Conservation (phyloP, 2,329 filamentous ascomycete genomes). For the Neodidymelliopsis sp. region DNA sequence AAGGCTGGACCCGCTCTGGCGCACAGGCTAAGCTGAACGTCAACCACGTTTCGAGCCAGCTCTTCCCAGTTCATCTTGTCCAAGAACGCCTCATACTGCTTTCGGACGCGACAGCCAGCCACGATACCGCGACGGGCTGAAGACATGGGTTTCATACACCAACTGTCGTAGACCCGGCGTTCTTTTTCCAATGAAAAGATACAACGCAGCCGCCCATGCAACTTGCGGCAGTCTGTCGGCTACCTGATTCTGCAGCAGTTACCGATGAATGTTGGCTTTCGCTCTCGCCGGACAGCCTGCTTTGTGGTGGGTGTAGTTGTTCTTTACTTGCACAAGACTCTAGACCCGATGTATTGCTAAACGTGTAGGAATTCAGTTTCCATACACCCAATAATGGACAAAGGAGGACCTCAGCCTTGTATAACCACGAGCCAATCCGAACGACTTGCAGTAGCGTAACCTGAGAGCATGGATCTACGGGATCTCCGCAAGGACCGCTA, state of each 20-base stretch:
- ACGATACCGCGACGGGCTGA: slow-evolving; percentile 7
- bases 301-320: not conserved
- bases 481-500: slow-evolving; percentile 11
- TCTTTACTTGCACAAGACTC: not conserved
- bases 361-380: not conserved
- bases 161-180: not conserved
- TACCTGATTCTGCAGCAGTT: not conserved
- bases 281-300: not conserved
- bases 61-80: slow-evolving; percentile 4
- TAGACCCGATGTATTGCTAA: too few relatives aligned
- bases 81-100: not conserved
- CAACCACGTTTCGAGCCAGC: not conserved
- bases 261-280: not conserved
- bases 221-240: not conserved
- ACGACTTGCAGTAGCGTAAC: not conserved
- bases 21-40: slow-evolving; percentile 1
- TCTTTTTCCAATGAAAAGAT: not conserved
- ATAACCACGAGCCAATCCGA: not conserved
- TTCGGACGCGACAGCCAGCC: slow-evolving; percentile 14
- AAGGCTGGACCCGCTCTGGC: not conserved
- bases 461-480: slow-evolving; percentile 8
- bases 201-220: not conserved
- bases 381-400: not conserved
- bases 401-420: not conserved
- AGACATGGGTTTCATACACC: not conserved